Base-by-base conservation (phyloP, 2,329 filamentous ascomycete genomes). In the Diaporthe caulivora region DNA sequence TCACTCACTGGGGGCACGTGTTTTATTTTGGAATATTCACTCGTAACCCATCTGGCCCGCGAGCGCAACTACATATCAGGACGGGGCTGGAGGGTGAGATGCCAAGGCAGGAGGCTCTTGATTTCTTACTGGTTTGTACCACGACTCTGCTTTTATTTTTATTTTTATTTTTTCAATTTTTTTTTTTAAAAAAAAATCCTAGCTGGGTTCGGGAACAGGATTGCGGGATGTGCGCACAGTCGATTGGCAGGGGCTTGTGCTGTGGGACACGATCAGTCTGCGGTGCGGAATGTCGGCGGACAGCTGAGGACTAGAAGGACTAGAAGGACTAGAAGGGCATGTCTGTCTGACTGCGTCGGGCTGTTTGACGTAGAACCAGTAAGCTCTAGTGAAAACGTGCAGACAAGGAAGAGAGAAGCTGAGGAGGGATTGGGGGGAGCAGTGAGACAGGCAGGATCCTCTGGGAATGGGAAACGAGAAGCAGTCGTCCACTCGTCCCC, bases 321-420 rank as follows among this genome's bases (percentile, higher is more conserved):
- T n/a, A n/a, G n/a, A 34, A 9, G 9, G 9, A 5, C 5, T 9
- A 5, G 34, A 9, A 5, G 24, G 24, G 8, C 24, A 53, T 29
- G 51, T 18, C 51, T 29, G 60, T 51, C 60, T 51, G 44, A 51
- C 44, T 51, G 29, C 29, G 3, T 65, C 44, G 60, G 31, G 29
- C 42, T 64, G 31, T 47, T 55, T 42, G 29, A 13, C 60, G n/a
- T 10, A n/a, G n/a, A n/a, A 29, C 4, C 40, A 31, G 58, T 65
- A 65, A 65, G 60, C 60, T 44, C 53, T 37, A 70, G 67, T 70
- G 62, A 47, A 44, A 40, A 67, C 29, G 47, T 67, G 62, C 62
- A 67, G 31, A 67, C 13, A 34, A 37, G 60, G 62, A 67, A 67
- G n/a, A 26, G 44, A 11, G 60, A 64, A 51, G 62, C 47, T 40